These are phyloP conservation scores for Annulohypoxylon truncatum DNA, from an alignment of 2,329 filamentous ascomycete species.

Conservation along the genomic window DNA sequence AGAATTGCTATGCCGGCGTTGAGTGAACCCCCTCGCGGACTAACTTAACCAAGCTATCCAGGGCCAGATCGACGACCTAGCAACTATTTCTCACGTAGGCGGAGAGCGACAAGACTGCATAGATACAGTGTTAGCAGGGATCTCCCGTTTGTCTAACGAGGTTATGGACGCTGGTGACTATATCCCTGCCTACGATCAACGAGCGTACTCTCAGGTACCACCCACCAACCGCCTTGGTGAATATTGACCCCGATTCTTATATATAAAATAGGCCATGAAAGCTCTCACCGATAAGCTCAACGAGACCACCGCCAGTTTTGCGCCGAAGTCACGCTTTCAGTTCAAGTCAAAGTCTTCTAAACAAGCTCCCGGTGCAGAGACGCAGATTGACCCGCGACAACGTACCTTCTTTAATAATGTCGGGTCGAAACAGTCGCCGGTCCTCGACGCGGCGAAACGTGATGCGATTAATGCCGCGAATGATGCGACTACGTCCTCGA, in stretches of 20 bases:
- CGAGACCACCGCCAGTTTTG: slow-evolving; percentile 72
- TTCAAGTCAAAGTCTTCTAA: slow-evolving; percentile 76
- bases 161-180: slow-evolving; percentile 86
- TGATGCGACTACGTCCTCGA: slow-evolving; percentile 53
- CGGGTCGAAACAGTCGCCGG: slow-evolving; percentile 28
- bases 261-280: slow-evolving; percentile 75
- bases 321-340: slow-evolving; percentile 83
- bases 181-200: slow-evolving; percentile 89
- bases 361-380: slow-evolving; percentile 58
- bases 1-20: slow-evolving; percentile 38
- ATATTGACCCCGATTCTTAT: slow-evolving; percentile 18
- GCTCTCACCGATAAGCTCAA: slow-evolving; percentile 81
- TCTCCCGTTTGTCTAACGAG: slow-evolving; percentile 83
- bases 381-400: slow-evolving; percentile 52
- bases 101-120: slow-evolving; percentile 84
- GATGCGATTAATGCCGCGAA: slow-evolving; percentile 54
- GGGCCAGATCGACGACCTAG: slow-evolving; percentile 77
- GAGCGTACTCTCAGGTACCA: slow-evolving; percentile 81
- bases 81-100: slow-evolving; percentile 69
- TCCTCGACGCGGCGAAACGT: slow-evolving; percentile 45
- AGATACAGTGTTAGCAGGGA: slow-evolving; percentile 82
- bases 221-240: background rate
- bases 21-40: background rate
- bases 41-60: slow-evolving; percentile 71
- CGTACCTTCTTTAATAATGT: slow-evolving; percentile 38